These are phyloP conservation scores for Termitomyces bulborhizus DNA, from an alignment of 768 basidiomycete genomes.

Conservation along the genomic window DNA sequence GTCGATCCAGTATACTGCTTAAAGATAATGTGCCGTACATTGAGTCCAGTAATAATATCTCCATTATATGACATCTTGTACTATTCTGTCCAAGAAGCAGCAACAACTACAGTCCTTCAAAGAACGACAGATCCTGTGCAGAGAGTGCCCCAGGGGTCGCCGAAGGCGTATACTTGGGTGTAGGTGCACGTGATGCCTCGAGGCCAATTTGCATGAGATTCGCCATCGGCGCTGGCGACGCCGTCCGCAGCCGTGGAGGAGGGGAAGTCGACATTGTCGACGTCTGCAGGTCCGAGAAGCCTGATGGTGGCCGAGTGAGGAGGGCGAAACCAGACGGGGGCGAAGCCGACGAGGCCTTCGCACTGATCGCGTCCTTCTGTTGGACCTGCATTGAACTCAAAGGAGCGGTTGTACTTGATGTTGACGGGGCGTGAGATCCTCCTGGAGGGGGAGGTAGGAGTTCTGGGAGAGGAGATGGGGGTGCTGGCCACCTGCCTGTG, in stretches of 20 bases:
- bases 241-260: not conserved
- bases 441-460: slow-evolving; percentile 17
- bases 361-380: slow-evolving; percentile 21
- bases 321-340: slow-evolving; percentile 9
- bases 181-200: not conserved
- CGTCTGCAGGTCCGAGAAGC: slow-evolving; percentile 6
- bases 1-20: not conserved
- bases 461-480: slow-evolving; percentile 20
- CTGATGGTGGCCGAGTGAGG: slow-evolving; percentile 11
- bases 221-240: not conserved
- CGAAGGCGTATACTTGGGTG: slow-evolving; percentile 12
- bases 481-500: slow-evolving; percentile 38
- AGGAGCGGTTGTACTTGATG: slow-evolving; percentile 6
- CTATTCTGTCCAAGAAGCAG: not conserved
- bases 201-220: not conserved
- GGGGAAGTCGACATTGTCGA: not conserved
- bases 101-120: slow-evolving; percentile 58
- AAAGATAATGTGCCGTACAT: not conserved
- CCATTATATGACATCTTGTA: not conserved
- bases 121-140: slow-evolving; percentile 84
- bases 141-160: slow-evolving; percentile 50
- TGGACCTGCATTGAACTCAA: slow-evolving; percentile 22
- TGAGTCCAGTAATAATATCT: not conserved
- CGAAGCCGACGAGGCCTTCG: slow-evolving; percentile 14
- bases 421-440: not conserved